Base-by-base conservation (phyloP, 345 rosid genomes). In the Eucalyptus marginata region DNA sequence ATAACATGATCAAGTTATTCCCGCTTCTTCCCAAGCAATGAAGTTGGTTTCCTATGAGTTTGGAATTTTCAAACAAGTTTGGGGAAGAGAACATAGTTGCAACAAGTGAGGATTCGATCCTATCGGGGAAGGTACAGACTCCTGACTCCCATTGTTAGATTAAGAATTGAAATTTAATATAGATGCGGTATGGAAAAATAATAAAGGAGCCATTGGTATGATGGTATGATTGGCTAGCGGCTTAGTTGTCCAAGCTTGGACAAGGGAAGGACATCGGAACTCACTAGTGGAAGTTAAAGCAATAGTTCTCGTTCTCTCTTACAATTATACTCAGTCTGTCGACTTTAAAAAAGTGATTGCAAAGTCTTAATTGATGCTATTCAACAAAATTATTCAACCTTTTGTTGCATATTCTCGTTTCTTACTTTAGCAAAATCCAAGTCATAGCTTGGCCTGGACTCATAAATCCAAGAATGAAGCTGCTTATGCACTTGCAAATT, bases 261-360 rank as follows among this genome's bases (percentile, higher is more conserved):
- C 29, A 56, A 24, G 29, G 29, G 24, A 56, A 56, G 62, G 29
- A 25, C 29, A 25, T 1, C 0, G 1, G 29, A 24, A 2, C 62
- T 56, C 29, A 56, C 13, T 1, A 0, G 3, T 56, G 29, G 13
- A 56, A 56, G 29, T 22, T 29, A 29, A 24, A 56, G 6, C 6
- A 56, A 6, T 7, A 56, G 3, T 29, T 56, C 62, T 24, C 1
- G 0, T 56, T 22, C 6, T 56, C 5, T 5, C 27, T 0, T 56
- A 0, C 1, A 2, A 54, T 54, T 3, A 54, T 54, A 27, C 27
- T 54, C 3, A 15, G 20, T 50, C 3, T 0, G 5, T 50, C 5
- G 0, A 24, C 27, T 56, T 56, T 56, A 5, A 24, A 56, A 24
- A 24, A 56, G 29, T 56, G 29, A 56, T 56, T 56, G 6, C 6